Base-by-base conservation (phyloP, 2,329 filamentous ascomycete species). In the Tolypocladium guangdongense region DNA sequence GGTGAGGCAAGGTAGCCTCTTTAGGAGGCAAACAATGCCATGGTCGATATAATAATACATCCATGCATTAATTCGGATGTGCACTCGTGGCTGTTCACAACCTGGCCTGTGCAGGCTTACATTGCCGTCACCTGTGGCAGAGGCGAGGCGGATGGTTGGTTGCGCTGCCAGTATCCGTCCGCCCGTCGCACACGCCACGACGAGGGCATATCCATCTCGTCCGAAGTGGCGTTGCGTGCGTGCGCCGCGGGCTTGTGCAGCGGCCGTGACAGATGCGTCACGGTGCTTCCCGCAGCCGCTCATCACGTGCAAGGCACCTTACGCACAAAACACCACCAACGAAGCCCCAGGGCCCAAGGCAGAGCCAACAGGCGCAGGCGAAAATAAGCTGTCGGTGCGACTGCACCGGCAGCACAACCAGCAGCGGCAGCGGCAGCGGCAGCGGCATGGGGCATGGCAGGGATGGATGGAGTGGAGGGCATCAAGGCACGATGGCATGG, bases 351-450 rank as follows among this genome's bases (percentile, higher is more conserved):
- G 4, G n/a, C 10, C 20, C n/a, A 7, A 11, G 16, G 41, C 41
- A 18, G 24, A 16, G 24, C 27, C 43, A 2, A 32, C 11, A 7
- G 43, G 43, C 43, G 43, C 43, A 46, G 43, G 43, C 16, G 43
- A 5, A n/a, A 47, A n/a, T 38, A 37, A 47, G 41, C 41, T 49
- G 53, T 35, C 45, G 45, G 50, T 54, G 41, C 52, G 43, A 53
- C 35, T 53, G 51, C 56, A 55, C 48, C 37, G 33, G 38, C 22
- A 30, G 41, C 41, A 24, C n/a, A 22, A 24, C 41, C 3, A 27
- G 27, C 27, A 27, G 27, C 27, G 27, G 27, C 27, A 30, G 30
- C 30, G 30, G 4, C 32, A 33, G 32, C 39, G 39, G 41, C 24
- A 30, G 41, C 41, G 52, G 54, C 54, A 46, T 45, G 24, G 41